Evolutionary conservation across 1,139 yeast species (phyloP).

Genomic region (Hansenula sp.): DNA sequence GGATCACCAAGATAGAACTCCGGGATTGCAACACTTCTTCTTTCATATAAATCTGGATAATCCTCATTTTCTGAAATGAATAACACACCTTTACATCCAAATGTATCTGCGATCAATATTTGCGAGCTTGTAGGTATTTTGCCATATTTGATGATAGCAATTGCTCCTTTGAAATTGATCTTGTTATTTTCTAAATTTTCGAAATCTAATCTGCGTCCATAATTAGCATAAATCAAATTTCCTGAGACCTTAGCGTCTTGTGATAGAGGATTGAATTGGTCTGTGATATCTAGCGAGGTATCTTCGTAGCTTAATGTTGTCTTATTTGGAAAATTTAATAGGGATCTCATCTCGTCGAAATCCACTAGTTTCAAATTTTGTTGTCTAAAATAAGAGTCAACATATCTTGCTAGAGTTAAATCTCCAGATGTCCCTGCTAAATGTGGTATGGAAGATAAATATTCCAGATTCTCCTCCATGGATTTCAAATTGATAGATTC

Average conservation of each 20-base stretch:
- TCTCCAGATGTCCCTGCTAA: constrained; percentile 88
- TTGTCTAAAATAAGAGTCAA: constrained; percentile 52
- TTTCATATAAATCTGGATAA: constrained; percentile 47
- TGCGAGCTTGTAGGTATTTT: constrained; percentile 48
- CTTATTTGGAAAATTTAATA: constrained; percentile 54
- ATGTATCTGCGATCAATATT: constrained; percentile 44
- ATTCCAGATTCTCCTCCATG: constrained; percentile 69
- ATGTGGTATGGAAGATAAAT: constrained; percentile 81
- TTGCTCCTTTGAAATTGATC: constrained; percentile 34
- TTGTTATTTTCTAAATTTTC: constrained; percentile 34
- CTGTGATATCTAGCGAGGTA: constrained; percentile 36
- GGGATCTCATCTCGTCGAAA: constrained; percentile 47
- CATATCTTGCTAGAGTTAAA: constrained; percentile 60
- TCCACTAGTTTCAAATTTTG: constrained; percentile 54
- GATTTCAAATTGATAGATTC: constrained; percentile 50
- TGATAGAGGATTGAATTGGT: constrained; percentile 70
- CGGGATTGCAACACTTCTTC: constrained; percentile 61
- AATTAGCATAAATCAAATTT: constrained; percentile 52
- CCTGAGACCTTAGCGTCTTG: constrained; percentile 55
- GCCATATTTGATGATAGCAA: constrained; percentile 61
- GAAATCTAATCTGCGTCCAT: constrained; percentile 61
- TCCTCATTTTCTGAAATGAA: constrained; percentile 32
- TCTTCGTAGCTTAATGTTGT: constrained; percentile 29
- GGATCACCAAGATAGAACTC: constrained; percentile 76
- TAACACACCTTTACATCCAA: constrained; percentile 52